Conservation (phyloP, 345 rosid species). For the Eucalyptus pauciflora region DNA sequence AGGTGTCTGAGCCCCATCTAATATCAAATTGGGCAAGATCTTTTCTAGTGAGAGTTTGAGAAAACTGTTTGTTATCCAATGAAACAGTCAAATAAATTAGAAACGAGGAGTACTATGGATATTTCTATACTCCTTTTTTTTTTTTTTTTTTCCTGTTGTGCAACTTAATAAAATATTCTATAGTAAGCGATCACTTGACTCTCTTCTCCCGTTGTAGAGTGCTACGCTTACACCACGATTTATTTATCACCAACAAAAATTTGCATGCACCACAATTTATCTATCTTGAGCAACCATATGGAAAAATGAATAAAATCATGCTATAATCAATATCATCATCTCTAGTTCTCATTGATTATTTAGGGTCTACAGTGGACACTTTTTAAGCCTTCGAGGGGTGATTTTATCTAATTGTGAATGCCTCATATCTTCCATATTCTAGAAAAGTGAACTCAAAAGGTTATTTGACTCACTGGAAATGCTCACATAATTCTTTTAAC, state of each 20-base stretch:
- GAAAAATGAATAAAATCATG: background rate
- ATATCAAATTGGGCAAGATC: background rate
- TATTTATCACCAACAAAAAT: no score
- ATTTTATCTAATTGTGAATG: no score
- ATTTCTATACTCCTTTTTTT: background rate
- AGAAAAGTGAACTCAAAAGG: background rate
- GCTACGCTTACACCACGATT: background rate
- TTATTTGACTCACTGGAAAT: background rate
- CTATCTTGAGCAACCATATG: background rate
- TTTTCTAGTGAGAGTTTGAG: background rate
- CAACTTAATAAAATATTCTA: background rate
- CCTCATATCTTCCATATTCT: background rate
- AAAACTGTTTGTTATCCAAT: background rate
- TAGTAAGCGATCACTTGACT: accelerated
- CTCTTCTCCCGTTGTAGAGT: background rate
- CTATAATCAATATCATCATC: background rate
- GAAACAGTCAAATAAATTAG: background rate
- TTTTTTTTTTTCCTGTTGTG: background rate
- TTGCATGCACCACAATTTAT: background rate
- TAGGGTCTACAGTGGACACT: background rate
- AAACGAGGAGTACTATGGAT: background rate
- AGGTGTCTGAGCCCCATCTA: background rate
- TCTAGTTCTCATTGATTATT: background rate
- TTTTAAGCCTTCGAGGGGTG: no score
- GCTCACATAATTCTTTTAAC: background rate